Percentiles rank a stretch among this genome's conserved stretches.
Evolutionary conservation across 331 rosid species (phyloP).

Genomic region (Cydonia oblonga): DNA sequence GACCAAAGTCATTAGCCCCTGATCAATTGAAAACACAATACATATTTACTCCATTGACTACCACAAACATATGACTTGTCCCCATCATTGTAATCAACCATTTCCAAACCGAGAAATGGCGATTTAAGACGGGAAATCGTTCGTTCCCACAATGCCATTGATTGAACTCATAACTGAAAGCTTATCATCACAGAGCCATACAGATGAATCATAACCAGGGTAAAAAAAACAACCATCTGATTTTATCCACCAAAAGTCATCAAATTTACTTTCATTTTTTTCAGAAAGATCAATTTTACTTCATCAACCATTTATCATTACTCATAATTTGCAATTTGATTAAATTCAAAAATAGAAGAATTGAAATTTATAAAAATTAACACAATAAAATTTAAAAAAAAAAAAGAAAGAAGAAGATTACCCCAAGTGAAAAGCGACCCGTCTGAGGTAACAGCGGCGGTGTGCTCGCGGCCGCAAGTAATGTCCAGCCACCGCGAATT

Average conservation of each 20-base stretch:
- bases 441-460: constrained; percentile 82
- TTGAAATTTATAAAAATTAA: not conserved
- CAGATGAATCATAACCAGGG: not conserved
- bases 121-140: not conserved
- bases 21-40: not conserved
- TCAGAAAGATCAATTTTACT: too few species aligned
- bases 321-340: too few species aligned
- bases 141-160: not conserved
- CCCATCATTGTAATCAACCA: not conserved
- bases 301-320: too few species aligned
- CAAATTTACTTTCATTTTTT: too few species aligned
- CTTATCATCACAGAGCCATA: not conserved
- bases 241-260: not conserved
- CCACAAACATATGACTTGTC: not conserved
- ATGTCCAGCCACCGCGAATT: too few species aligned
- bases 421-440: constrained; percentile 93
- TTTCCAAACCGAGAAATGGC: not conserved
- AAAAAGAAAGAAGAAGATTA: not conserved
- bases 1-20: constrained; percentile 91
- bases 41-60: not conserved
- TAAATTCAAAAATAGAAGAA: not conserved
- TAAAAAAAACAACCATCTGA: too few species aligned
- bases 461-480: constrained; percentile 52
- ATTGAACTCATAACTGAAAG: not conserved
- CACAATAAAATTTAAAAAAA: too few species aligned